phyloP scores from a whole-genome alignment of 805 yeast species.

The Teunomyces barrocoloradensis region DNA sequence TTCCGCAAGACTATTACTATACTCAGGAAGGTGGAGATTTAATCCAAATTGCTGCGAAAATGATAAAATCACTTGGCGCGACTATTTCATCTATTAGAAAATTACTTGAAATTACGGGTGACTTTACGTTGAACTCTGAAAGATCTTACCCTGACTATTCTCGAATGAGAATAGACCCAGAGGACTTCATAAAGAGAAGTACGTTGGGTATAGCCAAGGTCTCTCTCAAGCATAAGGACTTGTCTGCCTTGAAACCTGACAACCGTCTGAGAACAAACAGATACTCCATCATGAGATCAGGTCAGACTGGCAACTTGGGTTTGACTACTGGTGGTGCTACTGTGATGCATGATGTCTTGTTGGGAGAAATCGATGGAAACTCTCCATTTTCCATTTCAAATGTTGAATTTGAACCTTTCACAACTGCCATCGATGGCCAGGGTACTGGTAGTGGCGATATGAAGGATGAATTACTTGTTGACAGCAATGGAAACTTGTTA shows the following conservation, averaged over 20 bases:
- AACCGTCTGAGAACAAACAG: conserved; percentile 27
- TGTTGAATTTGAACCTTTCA: conserved; percentile 35
- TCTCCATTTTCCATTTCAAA: conserved; percentile 34
- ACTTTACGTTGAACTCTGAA: conserved; percentile 56
- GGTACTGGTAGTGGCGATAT: conserved; percentile 11
- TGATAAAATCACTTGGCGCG: conserved; percentile 52
- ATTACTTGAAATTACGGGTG: conserved; percentile 59
- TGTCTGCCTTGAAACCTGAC: conserved; percentile 20
- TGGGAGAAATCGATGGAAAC: conserved; percentile 24
- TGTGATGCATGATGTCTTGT: conserved; percentile 35
- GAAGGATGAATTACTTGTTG: conserved; percentile 50
- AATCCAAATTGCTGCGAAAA: conserved; percentile 56
- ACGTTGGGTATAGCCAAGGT: conserved; percentile 54
- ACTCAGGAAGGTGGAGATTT: conserved; percentile 68
- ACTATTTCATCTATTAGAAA: conserved; percentile 51
- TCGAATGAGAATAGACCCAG: conserved; percentile 54
- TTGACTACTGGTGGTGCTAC: conserved; percentile 49
- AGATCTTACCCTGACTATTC: conserved; percentile 68
- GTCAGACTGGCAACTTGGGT: conserved; percentile 48
- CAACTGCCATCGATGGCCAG: conserved; percentile 15
- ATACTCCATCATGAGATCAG: conserved; percentile 51
- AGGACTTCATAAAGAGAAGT: conserved; percentile 58
- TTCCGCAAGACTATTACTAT: conserved; percentile 41
- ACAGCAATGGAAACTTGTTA: conserved; percentile 49
- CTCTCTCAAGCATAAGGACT: conserved; percentile 24